These are phyloP conservation scores for Leptographium lundbergii DNA, from an alignment of 2,329 filamentous ascomycete genomes.

Conservation along the genomic window DNA sequence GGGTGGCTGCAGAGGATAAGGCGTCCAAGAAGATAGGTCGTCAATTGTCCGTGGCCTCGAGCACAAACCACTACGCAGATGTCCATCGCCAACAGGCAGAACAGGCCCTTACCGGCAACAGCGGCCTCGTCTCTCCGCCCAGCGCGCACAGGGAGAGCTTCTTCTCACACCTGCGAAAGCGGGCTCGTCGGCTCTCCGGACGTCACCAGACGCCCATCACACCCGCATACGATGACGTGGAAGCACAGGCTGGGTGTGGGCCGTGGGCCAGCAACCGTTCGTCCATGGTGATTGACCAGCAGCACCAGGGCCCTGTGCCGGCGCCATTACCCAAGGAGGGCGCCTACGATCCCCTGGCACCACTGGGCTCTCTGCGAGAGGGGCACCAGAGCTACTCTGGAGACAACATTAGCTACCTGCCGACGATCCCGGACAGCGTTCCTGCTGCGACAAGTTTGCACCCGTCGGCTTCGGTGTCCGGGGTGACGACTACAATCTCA, in stretches of 20 bases:
- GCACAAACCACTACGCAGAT: slow-evolving; percentile 86
- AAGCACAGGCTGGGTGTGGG: slow-evolving; percentile 83
- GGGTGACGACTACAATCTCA: not conserved
- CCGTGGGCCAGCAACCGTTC: slow-evolving; percentile 81
- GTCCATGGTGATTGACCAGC: slow-evolving; percentile 63
- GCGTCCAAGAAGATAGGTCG: slow-evolving; percentile 82
- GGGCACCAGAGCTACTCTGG: slow-evolving; percentile 26
- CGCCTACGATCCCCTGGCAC: slow-evolving; percentile 47
- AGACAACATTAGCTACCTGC: slow-evolving; percentile 15
- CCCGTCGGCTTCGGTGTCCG: not conserved
- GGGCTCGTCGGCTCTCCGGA: slow-evolving; percentile 82
- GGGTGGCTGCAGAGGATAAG: slow-evolving; percentile 43
- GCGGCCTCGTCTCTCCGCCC: slow-evolving; percentile 61
- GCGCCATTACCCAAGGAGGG: slow-evolving; percentile 39
- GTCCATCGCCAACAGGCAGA: slow-evolving; percentile 85
- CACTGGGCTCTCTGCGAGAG: slow-evolving; percentile 36
- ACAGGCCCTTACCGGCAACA: slow-evolving; percentile 72
- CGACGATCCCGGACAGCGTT: slow-evolving; percentile 37
- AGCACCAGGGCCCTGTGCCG: slow-evolving; percentile 25
- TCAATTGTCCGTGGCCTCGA: slow-evolving; percentile 83
- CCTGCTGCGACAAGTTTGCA: not conserved
- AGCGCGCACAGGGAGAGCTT: slow-evolving; percentile 86
- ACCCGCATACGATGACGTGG: slow-evolving; percentile 71
- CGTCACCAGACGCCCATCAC: slow-evolving; percentile 74
- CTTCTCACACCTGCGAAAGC: slow-evolving; percentile 92